These are phyloP conservation scores for Trichoderma sp. DNA, from an alignment of 2,329 filamentous ascomycete species.

Conservation along the genomic window DNA sequence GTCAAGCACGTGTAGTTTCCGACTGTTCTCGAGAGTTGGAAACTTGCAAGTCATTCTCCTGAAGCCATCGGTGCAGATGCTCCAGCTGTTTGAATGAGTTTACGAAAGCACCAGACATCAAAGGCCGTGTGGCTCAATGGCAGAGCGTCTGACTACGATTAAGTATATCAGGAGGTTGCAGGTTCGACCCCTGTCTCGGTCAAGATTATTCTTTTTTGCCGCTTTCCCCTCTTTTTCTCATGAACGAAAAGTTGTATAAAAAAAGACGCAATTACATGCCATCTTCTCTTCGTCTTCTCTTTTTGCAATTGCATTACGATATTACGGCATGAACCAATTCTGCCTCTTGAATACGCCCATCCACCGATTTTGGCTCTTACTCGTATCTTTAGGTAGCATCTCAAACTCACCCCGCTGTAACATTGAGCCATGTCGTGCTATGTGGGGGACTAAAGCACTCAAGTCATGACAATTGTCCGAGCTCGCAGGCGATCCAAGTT, in stretches of 20 bases:
- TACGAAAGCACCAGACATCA: neutral
- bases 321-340: neutral
- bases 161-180: conserved; percentile 21
- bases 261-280: neutral
- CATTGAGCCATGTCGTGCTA: neutral
- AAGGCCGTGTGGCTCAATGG: conserved; percentile 21
- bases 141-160: conserved; percentile 21
- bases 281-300: neutral
- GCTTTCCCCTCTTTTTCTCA: neutral
- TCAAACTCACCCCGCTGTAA: neutral
- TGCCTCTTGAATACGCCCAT: neutral
- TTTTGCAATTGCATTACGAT: neutral
- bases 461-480: neutral
- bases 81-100: neutral
- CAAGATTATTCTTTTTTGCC: neutral
- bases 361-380: neutral
- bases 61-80: too few relatives aligned
- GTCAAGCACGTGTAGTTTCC: neutral
- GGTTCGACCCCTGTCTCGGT: conserved; percentile 21
- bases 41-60: neutral
- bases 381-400: neutral
- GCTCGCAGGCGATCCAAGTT: neutral
- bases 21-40: neutral
- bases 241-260: neutral
- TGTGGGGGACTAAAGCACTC: neutral